Evolutionary conservation across 2,329 filamentous ascomycete species (phyloP).

Genomic region (Cercospora sp.): DNA sequence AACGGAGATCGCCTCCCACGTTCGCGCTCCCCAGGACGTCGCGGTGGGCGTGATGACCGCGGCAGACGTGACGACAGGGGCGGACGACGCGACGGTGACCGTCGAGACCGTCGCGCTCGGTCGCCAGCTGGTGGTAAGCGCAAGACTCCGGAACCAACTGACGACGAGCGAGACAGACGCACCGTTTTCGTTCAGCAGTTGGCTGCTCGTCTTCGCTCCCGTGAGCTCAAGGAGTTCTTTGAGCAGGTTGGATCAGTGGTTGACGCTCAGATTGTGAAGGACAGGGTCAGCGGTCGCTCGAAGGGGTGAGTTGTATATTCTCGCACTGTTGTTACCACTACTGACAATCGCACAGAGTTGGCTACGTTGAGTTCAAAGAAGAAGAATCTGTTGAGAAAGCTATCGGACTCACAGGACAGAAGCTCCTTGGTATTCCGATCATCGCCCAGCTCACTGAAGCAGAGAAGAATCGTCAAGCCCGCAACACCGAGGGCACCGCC

Average conservation of each 20-base stretch:
- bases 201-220: slow-evolving; percentile 86
- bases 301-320: slow-evolving; percentile 71
- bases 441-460: slow-evolving; percentile 98
- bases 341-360: slow-evolving; percentile 68
- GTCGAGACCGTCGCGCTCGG: slow-evolving; percentile 46
- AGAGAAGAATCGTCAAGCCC: slow-evolving; percentile 97
- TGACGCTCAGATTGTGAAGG: slow-evolving; percentile 98
- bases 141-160: slow-evolving; percentile 69
- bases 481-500: slow-evolving; percentile 68
- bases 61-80: slow-evolving; percentile 56
- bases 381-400: slow-evolving; percentile 92
- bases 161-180: slow-evolving; percentile 93
- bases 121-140: slow-evolving; percentile 43
- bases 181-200: slow-evolving; percentile 99
- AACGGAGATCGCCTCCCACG: slow-evolving; percentile 55
- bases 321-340: neutral
- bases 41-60: slow-evolving; percentile 55
- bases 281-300: slow-evolving; percentile 91
- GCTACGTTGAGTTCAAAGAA: slow-evolving; percentile 97
- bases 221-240: slow-evolving; percentile 86
- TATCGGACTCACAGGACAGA: slow-evolving; percentile 97
- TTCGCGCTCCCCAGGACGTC: slow-evolving; percentile 62
- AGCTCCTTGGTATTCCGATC: slow-evolving; percentile 96
- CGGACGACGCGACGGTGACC: slow-evolving; percentile 59
- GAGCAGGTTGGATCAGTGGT: slow-evolving; percentile 92